Conservation (phyloP, 805 yeast species). For the Yamadazyma sp. region DNA sequence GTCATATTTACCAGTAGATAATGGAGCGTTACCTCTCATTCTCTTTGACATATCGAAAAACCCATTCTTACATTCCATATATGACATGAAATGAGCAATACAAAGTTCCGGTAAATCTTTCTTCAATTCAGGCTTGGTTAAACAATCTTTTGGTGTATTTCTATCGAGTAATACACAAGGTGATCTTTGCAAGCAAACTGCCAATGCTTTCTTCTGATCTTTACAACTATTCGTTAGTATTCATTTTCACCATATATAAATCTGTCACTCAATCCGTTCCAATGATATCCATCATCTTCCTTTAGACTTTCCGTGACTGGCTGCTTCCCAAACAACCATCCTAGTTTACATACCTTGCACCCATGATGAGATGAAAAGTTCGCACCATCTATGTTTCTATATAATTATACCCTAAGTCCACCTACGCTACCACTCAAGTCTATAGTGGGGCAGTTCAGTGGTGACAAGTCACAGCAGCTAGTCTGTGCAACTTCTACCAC, state of each 20-base stretch:
- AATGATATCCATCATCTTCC: too few relatives aligned
- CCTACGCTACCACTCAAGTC: constrained; percentile 55
- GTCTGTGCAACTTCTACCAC: constrained; percentile 55
- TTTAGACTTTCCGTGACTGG: too few relatives aligned
- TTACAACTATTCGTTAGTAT: constrained; percentile 59
- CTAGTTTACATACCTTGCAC: constrained; percentile 15
- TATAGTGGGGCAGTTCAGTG: constrained; percentile 68
- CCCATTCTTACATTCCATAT: constrained; percentile 87
- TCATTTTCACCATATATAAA: too few relatives aligned
- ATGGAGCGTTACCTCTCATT: constrained; percentile 89
- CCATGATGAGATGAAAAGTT: constrained; percentile 10
- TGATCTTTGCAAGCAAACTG: constrained; percentile 91
- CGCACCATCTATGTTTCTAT: constrained; percentile 42
- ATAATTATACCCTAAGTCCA: constrained; percentile 66
- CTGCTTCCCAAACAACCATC: too few relatives aligned
- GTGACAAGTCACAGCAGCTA: constrained; percentile 55
- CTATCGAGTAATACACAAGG: constrained; percentile 93
- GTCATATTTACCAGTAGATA: constrained; percentile 90
- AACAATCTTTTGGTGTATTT: constrained; percentile 83
- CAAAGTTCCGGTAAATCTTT: constrained; percentile 85
- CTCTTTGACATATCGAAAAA: constrained; percentile 89
- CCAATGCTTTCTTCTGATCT: constrained; percentile 93
- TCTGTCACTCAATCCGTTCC: too few relatives aligned
- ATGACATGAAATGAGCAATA: constrained; percentile 77
- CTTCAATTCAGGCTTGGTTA: constrained; percentile 74